A percentile compares a stretch with the other conserved stretches of the same genome.
phyloP scores from a whole-genome alignment of 345 rosid genomes.

The Adansonia digitata region DNA sequence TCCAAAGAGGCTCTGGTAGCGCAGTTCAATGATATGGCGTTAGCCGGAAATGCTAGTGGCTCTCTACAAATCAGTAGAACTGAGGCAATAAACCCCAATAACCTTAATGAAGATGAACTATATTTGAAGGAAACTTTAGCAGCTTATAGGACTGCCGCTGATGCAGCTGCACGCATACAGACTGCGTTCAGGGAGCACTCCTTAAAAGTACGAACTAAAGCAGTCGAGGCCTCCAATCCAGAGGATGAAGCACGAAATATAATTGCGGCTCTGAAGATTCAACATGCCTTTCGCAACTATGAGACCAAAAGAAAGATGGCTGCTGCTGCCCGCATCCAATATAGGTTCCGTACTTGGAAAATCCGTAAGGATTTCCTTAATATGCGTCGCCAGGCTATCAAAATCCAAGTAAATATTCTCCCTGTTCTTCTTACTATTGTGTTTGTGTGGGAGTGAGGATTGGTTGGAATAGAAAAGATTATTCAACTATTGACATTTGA shows the following conservation, averaged over 20 bases:
- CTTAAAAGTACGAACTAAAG: constrained; percentile 45
- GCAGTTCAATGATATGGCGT: constrained; percentile 75
- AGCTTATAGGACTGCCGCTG: constrained; percentile 83
- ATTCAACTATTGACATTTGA: neutral
- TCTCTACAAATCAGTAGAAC: constrained; percentile 43
- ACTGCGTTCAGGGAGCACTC: constrained; percentile 82
- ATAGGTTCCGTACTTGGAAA: constrained; percentile 90
- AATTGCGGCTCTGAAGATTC: constrained; percentile 92
- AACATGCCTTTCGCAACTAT: constrained; percentile 77
- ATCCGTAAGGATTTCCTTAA: constrained; percentile 60
- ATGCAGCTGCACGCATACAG: constrained; percentile 91
- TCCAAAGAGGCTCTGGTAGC: constrained; percentile 79
- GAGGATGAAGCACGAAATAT: constrained; percentile 71
- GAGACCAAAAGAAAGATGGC: constrained; percentile 64
- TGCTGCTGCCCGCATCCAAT: constrained; percentile 79
- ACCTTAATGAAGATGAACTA: constrained; percentile 55
- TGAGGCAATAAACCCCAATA: constrained; percentile 26
- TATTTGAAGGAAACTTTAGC: constrained; percentile 68
- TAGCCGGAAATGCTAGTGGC: constrained; percentile 86
- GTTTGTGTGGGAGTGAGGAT: neutral
- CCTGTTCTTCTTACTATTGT: neutral
- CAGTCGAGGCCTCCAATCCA: constrained; percentile 36
- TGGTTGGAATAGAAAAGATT: neutral
- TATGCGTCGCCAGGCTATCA: constrained; percentile 68
- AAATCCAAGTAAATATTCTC: constrained; percentile 61